Evolutionary conservation across 2,329 filamentous ascomycete species (phyloP), one percentile per base, ranked within the genome.

Genomic region (Colletotrichum brevisporum): DNA sequence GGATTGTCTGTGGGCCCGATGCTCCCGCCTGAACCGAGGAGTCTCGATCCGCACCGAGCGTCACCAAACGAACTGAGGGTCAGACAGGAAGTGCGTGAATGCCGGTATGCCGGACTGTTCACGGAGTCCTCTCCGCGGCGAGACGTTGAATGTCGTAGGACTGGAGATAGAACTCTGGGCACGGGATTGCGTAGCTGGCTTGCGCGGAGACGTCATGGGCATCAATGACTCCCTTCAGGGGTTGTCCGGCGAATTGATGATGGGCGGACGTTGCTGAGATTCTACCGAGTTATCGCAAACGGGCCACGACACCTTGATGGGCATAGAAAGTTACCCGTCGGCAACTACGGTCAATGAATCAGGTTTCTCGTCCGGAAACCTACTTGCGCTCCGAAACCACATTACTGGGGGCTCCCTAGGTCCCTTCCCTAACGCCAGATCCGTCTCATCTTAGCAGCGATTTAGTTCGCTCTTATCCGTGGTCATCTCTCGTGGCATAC

Each of bases 41-140:
- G 16, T 62, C 48, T 62, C 59, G 50, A 62, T 39, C 50, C 50
- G 50, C 59, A n/a, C 59, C 50, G 59, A 36, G 24, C 50, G 39
- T 47, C 6, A 47, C 50, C 16, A 36, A 47, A 43, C 36, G 43
- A 43, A 41, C 31, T 52, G 47, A 52, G 57, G 27, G 36, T 43
- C 31, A 60, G 24, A 52, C 31, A 52, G 43, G 36, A 52, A 43
- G 45, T 60, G 47, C n/a, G 45, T 60, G 47, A 16, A 26, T 13
- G 16, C 15, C 4, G 12, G 43, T 18, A 16, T 24, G n/a, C 21
- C 24, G 18, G 47, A 36, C 16, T 36, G 8, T 36, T 10, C 31
- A 10, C 31, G 36, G 21, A 41, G 41, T 27, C 47, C 47, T 50
- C 43, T 39, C 26, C 31, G 27, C 6, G 5, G n/a, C 47, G n/a